A percentile compares a stretch with the other conserved stretches of the same genome.
Conservation (phyloP, 345 rosid species). For the Linum lewisii region DNA sequence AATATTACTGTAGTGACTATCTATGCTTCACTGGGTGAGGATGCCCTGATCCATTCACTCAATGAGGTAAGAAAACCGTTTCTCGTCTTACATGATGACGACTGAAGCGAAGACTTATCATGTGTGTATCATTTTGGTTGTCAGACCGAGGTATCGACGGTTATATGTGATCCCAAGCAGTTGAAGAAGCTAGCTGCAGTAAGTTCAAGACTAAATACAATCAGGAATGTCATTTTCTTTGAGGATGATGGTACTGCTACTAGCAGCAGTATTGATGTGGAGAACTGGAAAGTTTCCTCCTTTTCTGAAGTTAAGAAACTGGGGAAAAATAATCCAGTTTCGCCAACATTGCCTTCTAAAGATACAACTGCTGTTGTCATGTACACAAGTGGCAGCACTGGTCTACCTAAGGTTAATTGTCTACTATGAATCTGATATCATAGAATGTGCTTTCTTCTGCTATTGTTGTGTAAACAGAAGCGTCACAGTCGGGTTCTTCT, state of each 20-base stretch:
- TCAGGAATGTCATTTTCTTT: constrained; percentile 65
- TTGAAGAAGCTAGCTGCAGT: constrained; percentile 57
- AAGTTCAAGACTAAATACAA: constrained; percentile 38
- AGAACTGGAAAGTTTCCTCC: constrained; percentile 49
- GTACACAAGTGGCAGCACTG: constrained; percentile 97
- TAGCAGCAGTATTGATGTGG: constrained; percentile 19
- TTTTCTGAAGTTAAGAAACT: constrained; percentile 68
- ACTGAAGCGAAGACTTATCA: no score
- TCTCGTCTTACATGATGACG: not conserved
- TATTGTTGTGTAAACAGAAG: no score
- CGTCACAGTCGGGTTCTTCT: no score
- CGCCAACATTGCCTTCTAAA: constrained; percentile 58
- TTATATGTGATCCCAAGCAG: constrained; percentile 72
- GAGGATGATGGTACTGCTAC: constrained; percentile 42
- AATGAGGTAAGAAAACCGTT: constrained; percentile 47
- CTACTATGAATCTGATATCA: no score
- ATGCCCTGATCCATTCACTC: constrained; percentile 69
- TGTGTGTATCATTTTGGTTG: constrained; percentile 12
- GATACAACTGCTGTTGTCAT: constrained; percentile 63
- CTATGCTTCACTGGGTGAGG: constrained; percentile 89
- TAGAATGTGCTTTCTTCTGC: no score
- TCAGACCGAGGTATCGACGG: constrained; percentile 75
- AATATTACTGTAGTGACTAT: constrained; percentile 65
- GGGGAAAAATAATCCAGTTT: constrained; percentile 43
- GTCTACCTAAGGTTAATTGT: constrained; percentile 70